phyloP scores from a whole-genome alignment of 495 filamentous ascomycete species.

The Bryoglossum gracile region DNA sequence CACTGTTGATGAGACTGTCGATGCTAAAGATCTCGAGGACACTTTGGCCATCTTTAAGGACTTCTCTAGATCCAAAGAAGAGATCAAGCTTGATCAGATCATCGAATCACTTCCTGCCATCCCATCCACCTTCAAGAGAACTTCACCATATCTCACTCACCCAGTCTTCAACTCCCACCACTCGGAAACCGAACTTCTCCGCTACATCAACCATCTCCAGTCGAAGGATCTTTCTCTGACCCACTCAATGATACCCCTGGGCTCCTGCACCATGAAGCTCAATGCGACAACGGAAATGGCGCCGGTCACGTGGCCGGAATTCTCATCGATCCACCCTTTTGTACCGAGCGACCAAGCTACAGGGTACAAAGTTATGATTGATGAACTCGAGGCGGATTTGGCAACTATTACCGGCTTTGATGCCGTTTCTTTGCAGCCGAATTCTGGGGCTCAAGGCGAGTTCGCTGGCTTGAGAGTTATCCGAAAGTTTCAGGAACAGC shows the following conservation, averaged over 20 bases:
- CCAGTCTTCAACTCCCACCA: constrained; percentile 96
- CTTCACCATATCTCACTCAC: constrained; percentile 73
- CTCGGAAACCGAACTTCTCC: constrained; percentile 91
- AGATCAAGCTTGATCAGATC: constrained; percentile 29
- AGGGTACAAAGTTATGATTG: constrained; percentile 65
- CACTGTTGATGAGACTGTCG: constrained; percentile 68
- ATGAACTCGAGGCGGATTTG: constrained; percentile 68
- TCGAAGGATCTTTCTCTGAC: constrained; percentile 92
- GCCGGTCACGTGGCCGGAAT: constrained; percentile 77
- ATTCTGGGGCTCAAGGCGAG: constrained; percentile 95
- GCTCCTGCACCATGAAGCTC: constrained; percentile 99
- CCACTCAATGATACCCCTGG: constrained; percentile 99
- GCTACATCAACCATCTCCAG: constrained; percentile 91
- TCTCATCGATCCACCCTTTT: constrained; percentile 83
- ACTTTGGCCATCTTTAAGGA: constrained; percentile 53
- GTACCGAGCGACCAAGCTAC: constrained; percentile 52
- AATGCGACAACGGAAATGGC: constrained; percentile 95
- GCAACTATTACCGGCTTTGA: constrained; percentile 87
- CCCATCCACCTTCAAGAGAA: constrained; percentile 60
- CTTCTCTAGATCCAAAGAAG: constrained; percentile 25
- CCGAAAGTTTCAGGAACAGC: constrained; percentile 72
- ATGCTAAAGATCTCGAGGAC: constrained; percentile 50
- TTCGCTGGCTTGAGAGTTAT: constrained; percentile 93
- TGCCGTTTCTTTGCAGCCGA: constrained; percentile 85
- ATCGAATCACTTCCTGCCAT: constrained; percentile 35